phyloP scores from a whole-genome alignment of 1,284 basidiomycete genomes.

The Heterobasidion parviporum region DNA sequence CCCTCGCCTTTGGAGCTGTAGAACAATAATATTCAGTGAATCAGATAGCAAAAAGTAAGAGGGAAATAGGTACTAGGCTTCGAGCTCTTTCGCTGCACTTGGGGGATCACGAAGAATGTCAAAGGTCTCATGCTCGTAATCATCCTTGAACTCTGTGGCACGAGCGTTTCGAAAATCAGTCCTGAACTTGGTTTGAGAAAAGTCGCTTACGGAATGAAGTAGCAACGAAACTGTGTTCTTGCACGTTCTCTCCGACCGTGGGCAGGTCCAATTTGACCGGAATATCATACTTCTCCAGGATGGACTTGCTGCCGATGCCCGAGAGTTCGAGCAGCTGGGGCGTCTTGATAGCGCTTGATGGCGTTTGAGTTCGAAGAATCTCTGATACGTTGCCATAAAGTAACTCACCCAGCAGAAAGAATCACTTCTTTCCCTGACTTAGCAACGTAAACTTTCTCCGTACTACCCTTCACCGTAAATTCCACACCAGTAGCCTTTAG shows the following conservation, averaged over 20 bases:
- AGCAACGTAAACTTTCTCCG: neutral
- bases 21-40: neutral
- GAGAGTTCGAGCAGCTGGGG: conserved; percentile 1
- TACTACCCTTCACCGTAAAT: neutral
- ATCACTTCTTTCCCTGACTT: conserved; percentile 1
- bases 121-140: neutral
- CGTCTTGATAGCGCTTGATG: neutral
- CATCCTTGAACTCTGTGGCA: neutral
- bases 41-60: too few relatives aligned
- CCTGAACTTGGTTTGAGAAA: neutral
- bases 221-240: neutral
- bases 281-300: neutral
- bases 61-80: neutral
- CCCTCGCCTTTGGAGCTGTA: conserved; percentile 18
- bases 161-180: too few relatives aligned
- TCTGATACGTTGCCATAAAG: neutral
- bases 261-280: neutral
- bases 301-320: neutral
- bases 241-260: neutral
- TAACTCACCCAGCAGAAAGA: neutral
- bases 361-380: too few relatives aligned
- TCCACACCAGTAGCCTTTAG: neutral
- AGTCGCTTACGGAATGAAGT: neutral
- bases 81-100: neutral
- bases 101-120: neutral